Evolutionary conservation across 1,139 yeast genomes (phyloP), one percentile per base, ranked within the genome.

Genomic region (Pneumocystis murina): DNA sequence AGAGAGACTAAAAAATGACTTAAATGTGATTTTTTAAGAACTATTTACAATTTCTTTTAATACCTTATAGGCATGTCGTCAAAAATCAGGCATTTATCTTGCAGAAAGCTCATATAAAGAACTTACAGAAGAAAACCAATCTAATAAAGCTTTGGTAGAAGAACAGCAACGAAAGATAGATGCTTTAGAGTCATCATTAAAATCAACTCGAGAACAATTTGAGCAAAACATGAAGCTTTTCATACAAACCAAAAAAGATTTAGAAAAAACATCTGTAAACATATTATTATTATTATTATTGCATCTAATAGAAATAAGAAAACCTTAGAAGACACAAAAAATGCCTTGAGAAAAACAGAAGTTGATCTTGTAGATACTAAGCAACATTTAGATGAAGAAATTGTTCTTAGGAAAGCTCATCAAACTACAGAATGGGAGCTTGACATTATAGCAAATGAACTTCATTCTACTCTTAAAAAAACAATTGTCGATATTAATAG

Each of bases 61-160:
- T 58, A 30, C 6, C 20, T 48, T 48, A 12, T 58, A 59, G 35
- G 85, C 90, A 0, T 78, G 87, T 0, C 75, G 88, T 66, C 77
- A 76, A 65, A 85, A 83, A 69, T 84, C 83, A 69, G 91, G 91
- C 2, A 79, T 85, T n/a, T 85, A 79, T 71, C 74, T 85, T 68
- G 80, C 85, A 48, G 79, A 79, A 60, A 80, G 77, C 12, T 80
- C 81, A 64, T 81, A 81, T 72, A 76, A 76, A 48, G 75, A 75
- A 59, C 70, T 84, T 58, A 73, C 78, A 12, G 80, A 79, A 8
- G 81, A 80, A 64, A 76, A 75, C 66, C 82, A 79, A 70, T 80
- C 80, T 70, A 75, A 79, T 62, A 72, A 75, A 59, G 75, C 78
- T 10, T 72, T 75, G 63, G 74, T 78, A 7, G 80, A 76, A 28